Evolutionary conservation across 441 rosid genomes (phyloP), one percentile per base, ranked within the genome.

Genomic region (Pelargonium myrrhifolium): DNA sequence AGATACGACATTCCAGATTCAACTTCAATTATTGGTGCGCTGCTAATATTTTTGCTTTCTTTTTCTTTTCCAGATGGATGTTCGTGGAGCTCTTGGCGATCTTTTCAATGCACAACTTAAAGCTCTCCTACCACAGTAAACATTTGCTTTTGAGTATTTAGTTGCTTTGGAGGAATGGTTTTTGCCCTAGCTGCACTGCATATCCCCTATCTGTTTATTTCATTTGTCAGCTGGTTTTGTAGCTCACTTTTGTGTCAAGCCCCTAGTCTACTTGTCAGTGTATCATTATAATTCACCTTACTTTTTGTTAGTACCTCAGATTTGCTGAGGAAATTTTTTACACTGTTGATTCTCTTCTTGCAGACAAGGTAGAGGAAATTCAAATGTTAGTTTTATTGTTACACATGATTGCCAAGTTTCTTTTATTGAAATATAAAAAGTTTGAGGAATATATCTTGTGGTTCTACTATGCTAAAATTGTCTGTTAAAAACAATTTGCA

Each of bases 31-130:
- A 18, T 20, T 20, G 1, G n/a, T n/a, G 20, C 2, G 12, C 22
- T 55, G 60, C 20, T 55, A 1, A 14, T 43, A 37, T 43, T 43
- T 12, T 10, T 43, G 11, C 10, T 55, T 7, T 17, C 4, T 56
- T 63, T 3, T 18, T 26, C 66, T 11, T 55, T 14, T 78, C 71
- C 85, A 95, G 99, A 86, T 90, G 96, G 98, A 88, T 68, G 89
- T 95, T 73, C 90, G 98, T 12, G 97, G 95, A 70, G 97, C 96
- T 14, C 84, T 92, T 31, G 98, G 89, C 21, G 86, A 92, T 76
- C 98, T 92, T 68, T 95, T 92, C 85, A 81, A 80, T 78, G 74
- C 85, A 74, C 99, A 95, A 73, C 75, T 92, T 83, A 89, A 87
- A 84, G 84, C 91, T 60, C 86, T 95, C 63, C 75, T 90, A 43